Conservation (phyloP, 305 asterid genomes). For the Stenogyne calaminthoides region DNA sequence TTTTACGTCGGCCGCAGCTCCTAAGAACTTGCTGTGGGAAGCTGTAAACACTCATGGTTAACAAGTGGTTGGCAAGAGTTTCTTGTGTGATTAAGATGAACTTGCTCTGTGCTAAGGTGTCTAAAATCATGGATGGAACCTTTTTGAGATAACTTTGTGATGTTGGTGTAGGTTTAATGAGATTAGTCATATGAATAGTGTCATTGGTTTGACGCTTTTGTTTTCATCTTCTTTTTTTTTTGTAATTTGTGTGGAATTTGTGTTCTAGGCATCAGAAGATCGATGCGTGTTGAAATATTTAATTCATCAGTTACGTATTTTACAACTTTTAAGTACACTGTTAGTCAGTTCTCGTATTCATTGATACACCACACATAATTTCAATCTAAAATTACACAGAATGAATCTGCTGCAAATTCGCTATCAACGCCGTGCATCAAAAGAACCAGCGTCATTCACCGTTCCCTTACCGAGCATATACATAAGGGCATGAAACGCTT, state of each 20-base stretch:
- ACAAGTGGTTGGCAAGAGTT: not conserved
- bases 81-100: not conserved
- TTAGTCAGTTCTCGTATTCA: not conserved
- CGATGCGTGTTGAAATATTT: not conserved
- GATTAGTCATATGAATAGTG: not conserved
- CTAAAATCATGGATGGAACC: not conserved
- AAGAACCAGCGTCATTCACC: not conserved
- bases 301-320: not conserved
- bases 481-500: not conserved
- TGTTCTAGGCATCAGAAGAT: not conserved
- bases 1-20: slow-evolving; percentile 31
- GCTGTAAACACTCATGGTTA: slow-evolving; percentile 36
- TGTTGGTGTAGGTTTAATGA: not conserved
- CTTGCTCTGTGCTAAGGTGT: not conserved
- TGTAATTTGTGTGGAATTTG: not conserved
- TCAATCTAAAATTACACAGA: not conserved
- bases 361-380: slow-evolving; percentile 22
- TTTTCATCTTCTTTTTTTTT: not conserved
- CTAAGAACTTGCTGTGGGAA: slow-evolving; percentile 36
- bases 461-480: not conserved
- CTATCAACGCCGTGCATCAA: not conserved
- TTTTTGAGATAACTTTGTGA: not conserved
- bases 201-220: not conserved
- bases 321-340: not conserved
- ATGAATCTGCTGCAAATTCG: not conserved